These are phyloP conservation scores for Rhinocladiella similis DNA, from an alignment of 2,329 filamentous ascomycete species.

Conservation along the genomic window DNA sequence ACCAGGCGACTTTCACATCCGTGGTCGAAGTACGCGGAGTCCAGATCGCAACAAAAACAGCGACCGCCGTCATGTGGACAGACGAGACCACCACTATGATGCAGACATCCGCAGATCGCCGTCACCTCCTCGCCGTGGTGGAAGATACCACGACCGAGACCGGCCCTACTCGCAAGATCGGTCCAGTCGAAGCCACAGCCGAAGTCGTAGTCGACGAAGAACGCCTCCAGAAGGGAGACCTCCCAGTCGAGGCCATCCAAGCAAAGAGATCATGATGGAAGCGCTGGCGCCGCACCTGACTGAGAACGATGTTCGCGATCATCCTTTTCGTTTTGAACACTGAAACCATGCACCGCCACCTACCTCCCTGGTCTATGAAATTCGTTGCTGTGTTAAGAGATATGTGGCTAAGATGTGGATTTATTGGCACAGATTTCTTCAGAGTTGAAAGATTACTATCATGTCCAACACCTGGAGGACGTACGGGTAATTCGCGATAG, in stretches of 20 bases:
- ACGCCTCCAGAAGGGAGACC: conserved; percentile 39
- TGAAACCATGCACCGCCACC: conserved; percentile 3
- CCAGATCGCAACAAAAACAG: conserved; percentile 33
- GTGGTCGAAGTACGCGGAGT: conserved; percentile 36
- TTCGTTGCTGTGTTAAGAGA: conserved; percentile 16
- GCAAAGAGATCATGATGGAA: conserved; percentile 53
- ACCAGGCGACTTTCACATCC: conserved; percentile 36
- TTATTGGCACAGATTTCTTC: conserved; percentile 53
- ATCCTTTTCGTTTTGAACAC: conserved; percentile 20
- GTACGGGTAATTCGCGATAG: conserved; percentile 59
- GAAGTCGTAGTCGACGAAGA: conserved; percentile 34
- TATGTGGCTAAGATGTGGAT: conserved; percentile 25
- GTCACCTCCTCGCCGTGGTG: conserved; percentile 38
- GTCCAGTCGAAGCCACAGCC: conserved; percentile 10
- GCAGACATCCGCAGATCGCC: conserved; percentile 39
- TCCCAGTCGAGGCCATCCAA: conserved; percentile 44
- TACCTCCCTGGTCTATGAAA: conserved; percentile 14
- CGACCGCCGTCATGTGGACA: conserved; percentile 32
- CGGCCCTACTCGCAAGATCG: conserved; percentile 43
- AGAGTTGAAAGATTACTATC: conserved; percentile 55
- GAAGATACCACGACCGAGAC: conserved; percentile 48
- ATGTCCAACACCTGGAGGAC: conserved; percentile 56
- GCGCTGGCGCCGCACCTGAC: conserved; percentile 50
- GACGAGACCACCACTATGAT: conserved; percentile 20
- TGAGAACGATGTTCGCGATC: conserved; percentile 51